Conservation (phyloP, 371 early-diverging fungal species). For the Capillidium rhysosporum region DNA sequence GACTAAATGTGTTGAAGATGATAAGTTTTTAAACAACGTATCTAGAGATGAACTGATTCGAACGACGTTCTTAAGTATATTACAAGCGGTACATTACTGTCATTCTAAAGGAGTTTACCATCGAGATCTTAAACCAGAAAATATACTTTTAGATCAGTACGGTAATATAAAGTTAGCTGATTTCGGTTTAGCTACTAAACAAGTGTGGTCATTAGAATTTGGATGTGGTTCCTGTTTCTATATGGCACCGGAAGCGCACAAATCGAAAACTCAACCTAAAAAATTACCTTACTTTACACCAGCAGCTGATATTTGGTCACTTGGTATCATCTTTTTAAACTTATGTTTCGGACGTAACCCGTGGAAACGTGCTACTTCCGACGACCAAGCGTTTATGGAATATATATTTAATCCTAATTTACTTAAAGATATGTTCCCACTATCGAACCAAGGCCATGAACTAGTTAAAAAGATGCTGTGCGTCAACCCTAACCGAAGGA, state of each 20-base stretch:
- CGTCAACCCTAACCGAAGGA: constrained; percentile 2
- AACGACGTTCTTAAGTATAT: constrained; percentile 17
- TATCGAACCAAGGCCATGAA: not conserved
- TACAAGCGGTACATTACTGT: constrained; percentile 28
- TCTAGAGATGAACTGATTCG: not conserved
- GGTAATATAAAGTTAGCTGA: constrained; percentile 52
- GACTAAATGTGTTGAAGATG: constrained; percentile 5
- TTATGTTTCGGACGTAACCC: constrained; percentile 58
- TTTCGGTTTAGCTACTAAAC: constrained; percentile 65
- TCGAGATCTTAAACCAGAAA: constrained; percentile 65
- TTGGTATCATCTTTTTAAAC: constrained; percentile 54
- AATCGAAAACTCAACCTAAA: not conserved
- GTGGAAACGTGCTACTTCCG: constrained; percentile 40
- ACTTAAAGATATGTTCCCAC: constrained; percentile 7
- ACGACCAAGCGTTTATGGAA: constrained; percentile 29
- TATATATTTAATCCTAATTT: constrained; percentile 13
- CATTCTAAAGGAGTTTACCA: constrained; percentile 37
- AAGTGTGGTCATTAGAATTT: constrained; percentile 40
- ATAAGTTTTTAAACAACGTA: not conserved
- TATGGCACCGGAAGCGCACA: constrained; percentile 27
- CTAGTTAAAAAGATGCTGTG: constrained; percentile 3
- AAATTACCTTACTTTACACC: constrained; percentile 29
- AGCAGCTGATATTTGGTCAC: constrained; percentile 52
- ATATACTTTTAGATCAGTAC: constrained; percentile 32
- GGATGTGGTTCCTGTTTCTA: constrained; percentile 60